Evolutionary conservation across 805 yeast species (phyloP), one percentile per base, ranked within the genome.

Genomic region (Kregervanrija delftensis): DNA sequence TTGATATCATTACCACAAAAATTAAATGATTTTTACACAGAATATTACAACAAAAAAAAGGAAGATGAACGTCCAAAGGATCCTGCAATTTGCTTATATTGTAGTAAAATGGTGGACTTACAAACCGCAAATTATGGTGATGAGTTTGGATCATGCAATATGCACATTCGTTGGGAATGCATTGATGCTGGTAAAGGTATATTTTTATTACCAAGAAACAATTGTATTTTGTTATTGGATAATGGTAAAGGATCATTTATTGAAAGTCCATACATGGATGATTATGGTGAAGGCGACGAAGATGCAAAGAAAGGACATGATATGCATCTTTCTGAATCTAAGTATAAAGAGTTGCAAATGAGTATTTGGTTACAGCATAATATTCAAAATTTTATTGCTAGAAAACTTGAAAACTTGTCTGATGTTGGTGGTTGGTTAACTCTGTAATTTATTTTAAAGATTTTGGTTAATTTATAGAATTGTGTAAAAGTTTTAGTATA

Each of bases 391-490:
- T 71, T 73, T 38, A 81, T 90, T 32, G 89, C 88, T 1, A 71
- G 98, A 50, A 80, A 81, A 51, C 71, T 91, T 12, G 98, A 91
- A 54, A 79, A 83, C 35, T 76, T 75, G 8, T 64, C 83, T 32
- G 98, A 91, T 61, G 77, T 83, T 34, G 99, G 99, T 8, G 99
- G 99, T 0, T 91, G 99, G 99, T 93, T 85, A 54, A 86, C 93
- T 1, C 66, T 85, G 49, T 87, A 66, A 60, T 28, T n/a, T 22
- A 22, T 8, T 22, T 22, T 6, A 6, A 22, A 22, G 6, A 2
- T 22, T 22, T 22, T 33, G 35, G 14, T 6, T 33, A 33, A 12
- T 34, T 33, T 9, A 13, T 30, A 13, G 8, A 35, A 38, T 16
- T 22, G 34, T 38, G 13, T 9, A 16, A 35, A 36, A 15, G 30